Conservation (phyloP, 2,329 filamentous ascomycete species). For the Ascochyta clinopodiicola region DNA sequence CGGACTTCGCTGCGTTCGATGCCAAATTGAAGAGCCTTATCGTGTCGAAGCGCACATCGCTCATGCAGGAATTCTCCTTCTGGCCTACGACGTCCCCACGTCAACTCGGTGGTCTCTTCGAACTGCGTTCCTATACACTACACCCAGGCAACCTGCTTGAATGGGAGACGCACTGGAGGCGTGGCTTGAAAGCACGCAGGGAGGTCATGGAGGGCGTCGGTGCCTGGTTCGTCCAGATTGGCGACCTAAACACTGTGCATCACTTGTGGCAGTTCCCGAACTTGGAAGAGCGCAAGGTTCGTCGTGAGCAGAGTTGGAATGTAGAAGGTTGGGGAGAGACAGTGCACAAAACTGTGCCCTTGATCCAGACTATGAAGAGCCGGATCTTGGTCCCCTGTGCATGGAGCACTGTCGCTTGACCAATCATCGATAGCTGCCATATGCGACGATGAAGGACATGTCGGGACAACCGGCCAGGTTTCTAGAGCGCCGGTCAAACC, state of each 20-base stretch:
- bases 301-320: constrained; percentile 93
- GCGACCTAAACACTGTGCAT: constrained; percentile 95
- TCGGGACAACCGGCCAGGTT: neutral
- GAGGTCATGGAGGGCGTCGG: constrained; percentile 99
- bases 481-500: neutral
- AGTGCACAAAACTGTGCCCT: constrained; percentile 96
- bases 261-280: constrained; percentile 99
- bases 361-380: constrained; percentile 97
- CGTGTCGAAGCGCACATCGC: constrained; percentile 79
- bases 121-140: constrained; percentile 94
- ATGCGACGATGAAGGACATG: neutral
- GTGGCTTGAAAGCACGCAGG: constrained; percentile 84
- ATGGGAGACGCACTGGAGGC: constrained; percentile 98
- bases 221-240: constrained; percentile 98
- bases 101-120: constrained; percentile 88
- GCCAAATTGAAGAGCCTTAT: constrained; percentile 85
- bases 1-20: constrained; percentile 85
- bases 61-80: constrained; percentile 99
- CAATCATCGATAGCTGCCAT: neutral
- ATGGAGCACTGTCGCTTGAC: constrained; percentile 88
- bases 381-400: constrained; percentile 92
- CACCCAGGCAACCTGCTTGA: constrained; percentile 95
- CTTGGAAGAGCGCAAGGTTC: constrained; percentile 87
- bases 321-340: constrained; percentile 96
- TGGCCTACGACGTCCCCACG: constrained; percentile 96